A percentile compares a stretch with the other conserved stretches of the same genome.
Conservation (phyloP, 495 filamentous ascomycete species). For the Corynascus novoguineensis region DNA sequence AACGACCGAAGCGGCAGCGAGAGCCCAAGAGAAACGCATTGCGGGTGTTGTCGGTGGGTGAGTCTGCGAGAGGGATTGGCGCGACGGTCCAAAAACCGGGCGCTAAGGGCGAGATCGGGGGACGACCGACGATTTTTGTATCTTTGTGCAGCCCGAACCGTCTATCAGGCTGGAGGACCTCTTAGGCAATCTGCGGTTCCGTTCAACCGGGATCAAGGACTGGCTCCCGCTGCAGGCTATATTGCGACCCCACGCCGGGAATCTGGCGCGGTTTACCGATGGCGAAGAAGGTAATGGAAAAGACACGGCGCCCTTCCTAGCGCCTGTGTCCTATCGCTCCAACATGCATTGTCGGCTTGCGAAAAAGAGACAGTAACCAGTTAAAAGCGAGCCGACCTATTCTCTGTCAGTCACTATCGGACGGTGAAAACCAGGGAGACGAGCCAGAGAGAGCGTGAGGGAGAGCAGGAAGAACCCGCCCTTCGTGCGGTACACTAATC, state of each 20-base stretch:
- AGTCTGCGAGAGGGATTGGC: background rate
- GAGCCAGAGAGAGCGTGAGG: background rate
- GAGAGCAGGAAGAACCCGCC: background rate
- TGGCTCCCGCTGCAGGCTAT: slow-evolving; percentile 19
- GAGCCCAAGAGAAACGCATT: slow-evolving; percentile 25
- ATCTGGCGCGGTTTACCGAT: background rate
- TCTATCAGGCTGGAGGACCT: too few relatives aligned
- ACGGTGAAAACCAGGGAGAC: too few relatives aligned
- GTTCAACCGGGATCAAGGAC: slow-evolving; percentile 24
- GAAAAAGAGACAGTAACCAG: background rate
- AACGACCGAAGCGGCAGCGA: slow-evolving; percentile 24
- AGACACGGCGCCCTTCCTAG: too few relatives aligned
- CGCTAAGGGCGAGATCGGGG: background rate
- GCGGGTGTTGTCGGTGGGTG: slow-evolving; percentile 2
- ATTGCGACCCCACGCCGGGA: slow-evolving; percentile 11
- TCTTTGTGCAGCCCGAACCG: too few relatives aligned
- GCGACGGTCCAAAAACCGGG: background rate
- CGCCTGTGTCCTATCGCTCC: background rate
- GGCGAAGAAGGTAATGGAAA: background rate
- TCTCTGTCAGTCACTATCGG: too few relatives aligned
- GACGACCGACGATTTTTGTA: background rate
- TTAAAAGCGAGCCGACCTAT: too few relatives aligned
- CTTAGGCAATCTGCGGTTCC: slow-evolving; percentile 19
- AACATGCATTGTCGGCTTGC: background rate
- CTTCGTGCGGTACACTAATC: too few relatives aligned